Evolutionary conservation across 2,329 filamentous ascomycete species (phyloP), one percentile per base, ranked within the genome.

Genomic region (Hymenoscyphus scutula): DNA sequence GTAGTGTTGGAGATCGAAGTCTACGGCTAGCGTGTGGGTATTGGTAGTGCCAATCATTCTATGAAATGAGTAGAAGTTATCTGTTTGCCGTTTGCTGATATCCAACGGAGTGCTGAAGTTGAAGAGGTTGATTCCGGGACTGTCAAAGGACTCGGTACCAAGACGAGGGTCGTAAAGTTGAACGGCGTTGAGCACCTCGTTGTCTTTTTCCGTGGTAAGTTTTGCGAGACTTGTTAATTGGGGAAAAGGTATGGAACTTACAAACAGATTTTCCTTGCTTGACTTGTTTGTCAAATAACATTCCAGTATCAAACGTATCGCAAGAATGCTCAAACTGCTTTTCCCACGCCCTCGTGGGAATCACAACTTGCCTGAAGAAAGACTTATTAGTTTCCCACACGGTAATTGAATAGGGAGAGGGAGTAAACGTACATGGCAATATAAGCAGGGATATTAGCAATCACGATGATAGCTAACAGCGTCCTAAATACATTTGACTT

Each of bases 1-100:
- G 15, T 51, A 17, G 13, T 48, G 56, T 5, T 25, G 34, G 34
- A 58, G 56, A 23, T 58, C 56, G 56, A 58, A 45, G 37, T 58
- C 56, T 1, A 48, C 11, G 10, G 38, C 38, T 15, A 58, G 23
- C 15, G 37, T 48, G 13, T 19, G 29, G 15, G 37, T 17, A 1
- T 3, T 7, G 19, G 32, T 25, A 17, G 11, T 27, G 15, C 56
- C 56, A 2, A 17, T 27, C 34, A 58, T 58, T 27, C 56, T 34
- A 25, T 48, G 37, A 37, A 45, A 48, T 11, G 11, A 23, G 37
- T 25, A 48, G 37, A 58, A 58, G 25, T 37, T n/a, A 17, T 30
- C 56, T 17, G 37, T 11, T 25, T 19, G 37, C 5, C 15, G 13
- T 30, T 45, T 45, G 17, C 6, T 25, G 13, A 37, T 15, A 19